Conservation (phyloP, 2,329 filamentous ascomycete species). For the Sphaerostilbella broomeana region DNA sequence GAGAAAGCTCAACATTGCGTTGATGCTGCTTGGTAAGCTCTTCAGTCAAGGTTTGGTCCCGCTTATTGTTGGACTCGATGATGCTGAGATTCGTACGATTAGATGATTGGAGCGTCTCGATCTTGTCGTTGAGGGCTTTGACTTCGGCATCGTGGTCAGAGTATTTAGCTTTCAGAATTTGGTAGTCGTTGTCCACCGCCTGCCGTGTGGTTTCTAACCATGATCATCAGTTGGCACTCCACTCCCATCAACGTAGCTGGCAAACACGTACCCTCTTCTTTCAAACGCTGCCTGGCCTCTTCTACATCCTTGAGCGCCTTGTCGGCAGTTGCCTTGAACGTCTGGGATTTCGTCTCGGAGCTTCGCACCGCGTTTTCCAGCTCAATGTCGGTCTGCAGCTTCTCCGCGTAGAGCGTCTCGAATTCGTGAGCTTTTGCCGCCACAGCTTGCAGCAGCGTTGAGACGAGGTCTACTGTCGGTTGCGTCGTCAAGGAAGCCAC, state of each 20-base stretch:
- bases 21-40: slow-evolving; percentile 86
- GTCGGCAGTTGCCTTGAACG: slow-evolving; percentile 73
- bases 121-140: slow-evolving; percentile 71
- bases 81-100: slow-evolving; percentile 86
- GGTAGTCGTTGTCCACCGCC: slow-evolving; percentile 73
- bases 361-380: slow-evolving; percentile 83
- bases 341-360: slow-evolving; percentile 74
- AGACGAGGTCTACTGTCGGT: slow-evolving; percentile 73
- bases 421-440: slow-evolving; percentile 73
- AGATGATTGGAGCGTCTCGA: slow-evolving; percentile 79
- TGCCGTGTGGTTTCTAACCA: slow-evolving; percentile 65
- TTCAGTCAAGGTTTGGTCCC: slow-evolving; percentile 77
- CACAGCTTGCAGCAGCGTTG: slow-evolving; percentile 66
- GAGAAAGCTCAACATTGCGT: slow-evolving; percentile 75
- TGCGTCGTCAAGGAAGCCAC: slow-evolving; percentile 55
- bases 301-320: slow-evolving; percentile 80
- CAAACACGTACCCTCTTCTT: slow-evolving; percentile 63
- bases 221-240: neutral
- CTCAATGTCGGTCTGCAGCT: slow-evolving; percentile 84
- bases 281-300: slow-evolving; percentile 72
- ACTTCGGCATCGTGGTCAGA: slow-evolving; percentile 49
- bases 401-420: slow-evolving; percentile 77
- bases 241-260: neutral
- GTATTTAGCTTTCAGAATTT: slow-evolving; percentile 11
- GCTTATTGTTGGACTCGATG: slow-evolving; percentile 81